Evolutionary conservation across 73 alveolate genomes (phyloP), one percentile per base, ranked within the genome.

Genomic region (Paramecium bursaria): DNA sequence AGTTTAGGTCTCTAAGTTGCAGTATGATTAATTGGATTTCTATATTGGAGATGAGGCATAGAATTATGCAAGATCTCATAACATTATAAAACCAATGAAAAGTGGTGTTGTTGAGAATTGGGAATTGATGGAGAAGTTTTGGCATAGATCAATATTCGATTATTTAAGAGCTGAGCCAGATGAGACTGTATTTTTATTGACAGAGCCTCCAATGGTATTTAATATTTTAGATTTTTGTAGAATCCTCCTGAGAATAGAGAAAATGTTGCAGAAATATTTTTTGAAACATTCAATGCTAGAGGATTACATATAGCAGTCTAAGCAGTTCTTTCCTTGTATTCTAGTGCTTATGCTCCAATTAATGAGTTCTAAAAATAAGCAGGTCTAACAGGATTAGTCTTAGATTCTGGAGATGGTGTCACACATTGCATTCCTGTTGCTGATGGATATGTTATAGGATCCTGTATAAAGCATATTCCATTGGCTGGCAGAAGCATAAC

Each of bases 221-320:
- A n/a, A 67, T n/a, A n/a, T 39, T 39, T 9, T 35, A 33, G 2
- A 10, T 6, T 25, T 10, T 39, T 67, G 44, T 67, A 67, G 82
- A 97, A 97, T 85, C 96, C 99, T 21, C 99, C 99, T 23, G 99
- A 97, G 91, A 97, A 97, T 89, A 89, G 99, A 67, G 99, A 97
- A 91, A 91, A 93, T 75, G 95, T 97, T 95, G 99, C 99, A 15
- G 99, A 97, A 74, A 97, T 97, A 77, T 93, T 96, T 94, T 94
- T 94, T 75, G 98, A 92, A 75, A 93, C 99, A 54, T 91, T 94
- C 51, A 89, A 96, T 76, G 99, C 95, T 3, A 91, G 92, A 52
- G 99, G 99, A 4, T 91, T 97, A 26, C 96, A 96, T 77, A 97
- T 97, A 22, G 98, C 99, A 31, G 99, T 97, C 23, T 95, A 97